Base-by-base conservation (phyloP, 805 yeast genomes). In the Starmerella lactis-condensi region DNA sequence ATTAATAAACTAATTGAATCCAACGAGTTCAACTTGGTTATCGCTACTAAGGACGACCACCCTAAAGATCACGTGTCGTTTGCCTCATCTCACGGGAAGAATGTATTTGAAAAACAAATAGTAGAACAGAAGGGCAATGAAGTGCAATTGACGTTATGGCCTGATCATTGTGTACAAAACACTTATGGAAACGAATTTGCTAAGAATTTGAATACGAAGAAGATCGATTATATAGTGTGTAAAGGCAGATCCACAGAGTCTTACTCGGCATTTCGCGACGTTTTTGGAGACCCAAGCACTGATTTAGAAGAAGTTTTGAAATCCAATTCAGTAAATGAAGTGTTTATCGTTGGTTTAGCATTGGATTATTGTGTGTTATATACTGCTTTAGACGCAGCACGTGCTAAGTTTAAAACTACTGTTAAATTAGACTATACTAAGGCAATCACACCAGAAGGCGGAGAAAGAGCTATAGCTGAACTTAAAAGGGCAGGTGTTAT, bases 1-100 rank as follows among this genome's bases (percentile, higher is more conserved):
- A 67, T 81, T 22, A 50, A 62, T 19, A 45, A 60, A 1, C 52
- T 79, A 25, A 42, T 70, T 7, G 50, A 60, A 18, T 47, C 54
- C 11, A 21, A 29, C 10, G 33, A 49, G 0, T 82, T 89, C 85
- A 58, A 61, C 26, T 54, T 69, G 5, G 58, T 79, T 1, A 65
- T 76, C 0, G 72, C 78, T 23, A 74, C 92, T 2, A 70, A 73
- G 47, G 96, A 83, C 48, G 79, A 92, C 89, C 96, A 83, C 50
- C 91, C 94, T 0, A 24, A 39, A 9, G 60, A 67, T 43, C 96
- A 83, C 49, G 61, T 65, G 1, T 81, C 93, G 6, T 83, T 83
- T 60, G 93, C 95, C 0, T 62, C 73, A 1, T 65, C 62, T 28
- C 82, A 81, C 45, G 19, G 41, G 22, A 52, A 39, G 17, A 34